Evolutionary conservation across 495 filamentous ascomycete genomes (phyloP).

Genomic region (Penicillium cataractarum): DNA sequence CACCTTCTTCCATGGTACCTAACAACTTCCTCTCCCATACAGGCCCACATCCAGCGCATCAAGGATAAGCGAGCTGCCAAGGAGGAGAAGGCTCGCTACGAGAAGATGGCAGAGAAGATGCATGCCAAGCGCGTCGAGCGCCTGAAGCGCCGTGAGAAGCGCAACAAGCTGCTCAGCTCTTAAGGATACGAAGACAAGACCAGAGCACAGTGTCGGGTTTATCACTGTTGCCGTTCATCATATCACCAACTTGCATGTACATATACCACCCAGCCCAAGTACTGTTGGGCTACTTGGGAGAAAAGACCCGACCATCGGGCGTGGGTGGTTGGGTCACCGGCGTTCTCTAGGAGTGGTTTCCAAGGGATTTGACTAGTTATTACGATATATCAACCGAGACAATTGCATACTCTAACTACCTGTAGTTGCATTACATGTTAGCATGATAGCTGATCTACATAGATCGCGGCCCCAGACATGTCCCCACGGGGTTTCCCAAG

Average conservation of each 20-base stretch:
- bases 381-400: conserved; percentile 4
- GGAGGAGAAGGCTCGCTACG: conserved; percentile 91
- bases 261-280: conserved; percentile 14
- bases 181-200: conserved; percentile 47
- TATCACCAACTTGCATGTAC: conserved; percentile 18
- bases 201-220: neutral
- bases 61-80: conserved; percentile 82
- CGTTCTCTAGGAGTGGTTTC: conserved; percentile 21
- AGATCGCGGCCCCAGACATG: neutral
- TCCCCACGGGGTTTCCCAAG: neutral
- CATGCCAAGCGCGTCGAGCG: conserved; percentile 92
- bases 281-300: conserved; percentile 9
- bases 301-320: neutral
- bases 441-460: neutral
- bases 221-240: neutral
- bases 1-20: neutral
- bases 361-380: conserved; percentile 12
- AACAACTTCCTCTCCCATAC: conserved; percentile 2
- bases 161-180: conserved; percentile 94
- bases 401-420: neutral
- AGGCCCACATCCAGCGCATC: conserved; percentile 76
- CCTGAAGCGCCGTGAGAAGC: conserved; percentile 91
- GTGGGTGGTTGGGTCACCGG: conserved; percentile 20
- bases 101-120: conserved; percentile 97
- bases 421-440: no score